Evolutionary conservation across 495 filamentous ascomycete genomes (phyloP), one percentile per base, ranked within the genome.

Genomic region (Penicillium subrubescens): DNA sequence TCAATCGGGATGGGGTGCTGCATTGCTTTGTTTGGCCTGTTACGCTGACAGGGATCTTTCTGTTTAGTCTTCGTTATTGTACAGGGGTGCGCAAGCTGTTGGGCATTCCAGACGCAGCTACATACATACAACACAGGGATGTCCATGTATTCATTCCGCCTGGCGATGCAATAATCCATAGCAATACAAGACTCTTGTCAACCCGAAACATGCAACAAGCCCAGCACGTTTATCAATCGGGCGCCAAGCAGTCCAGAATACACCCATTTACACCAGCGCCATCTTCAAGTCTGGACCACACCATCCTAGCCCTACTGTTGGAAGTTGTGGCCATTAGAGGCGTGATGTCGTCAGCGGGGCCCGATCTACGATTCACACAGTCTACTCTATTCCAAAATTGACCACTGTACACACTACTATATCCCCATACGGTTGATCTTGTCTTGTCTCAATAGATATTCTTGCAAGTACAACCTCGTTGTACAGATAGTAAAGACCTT

Each of bases 221-320:
- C 48, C 48, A 52, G 48, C 48, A 52, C 48, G 14, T 27, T 29
- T 52, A 52, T 52, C 48, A 52, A 52, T 52, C 46, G 48, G 48
- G 48, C 48, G 48, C 48, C 48, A 52, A 31, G 25, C 48, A 8
- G 19, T 11, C 21, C 23, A 10, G 44, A 10, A 25, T n/a, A 21
- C 44, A 23, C 14, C 8, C 44, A 23, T 12, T 12, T 11, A 2
- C 21, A 48, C 19, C 19, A 48, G 44, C 44, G 44, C 23, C 3
- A 3, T 14, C 44, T 48, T 48, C 44, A 11, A 48, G 44, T 48
- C 44, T 48, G 44, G 44, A 25, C 44, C 21, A 12, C 19, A 2
- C 44, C 44, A 48, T 48, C 44, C 44, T 48, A 23, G 44, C 44
- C 44, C 21, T 48, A 25, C 31, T 31, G 29, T 33, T 7, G 31